Percentiles rank a stretch among this genome's conserved stretches.
Evolutionary conservation across 371 early-diverging fungal species (phyloP).

Genomic region (Mycotypha africana): DNA sequence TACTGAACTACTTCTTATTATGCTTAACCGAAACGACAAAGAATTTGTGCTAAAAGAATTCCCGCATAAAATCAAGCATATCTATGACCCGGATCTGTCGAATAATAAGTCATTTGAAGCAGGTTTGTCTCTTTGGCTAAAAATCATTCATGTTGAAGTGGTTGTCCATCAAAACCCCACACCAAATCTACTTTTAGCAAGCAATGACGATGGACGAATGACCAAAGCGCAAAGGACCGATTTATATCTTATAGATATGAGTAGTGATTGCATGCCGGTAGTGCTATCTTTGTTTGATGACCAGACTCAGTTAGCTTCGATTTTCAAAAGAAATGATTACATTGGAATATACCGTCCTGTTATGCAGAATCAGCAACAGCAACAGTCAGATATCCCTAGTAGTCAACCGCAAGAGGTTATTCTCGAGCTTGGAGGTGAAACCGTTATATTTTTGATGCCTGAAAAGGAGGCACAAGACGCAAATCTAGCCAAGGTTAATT

Average conservation of each 20-base stretch:
- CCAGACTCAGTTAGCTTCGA: conserved; percentile 16
- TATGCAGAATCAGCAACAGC: neutral
- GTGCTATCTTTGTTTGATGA: conserved; percentile 30
- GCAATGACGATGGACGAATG: conserved; percentile 1
- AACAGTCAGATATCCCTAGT: too few relatives aligned
- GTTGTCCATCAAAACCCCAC: conserved; percentile 10
- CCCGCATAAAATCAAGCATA: conserved; percentile 8
- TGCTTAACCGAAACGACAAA: conserved; percentile 19
- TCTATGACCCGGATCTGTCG: neutral
- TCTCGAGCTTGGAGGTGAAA: conserved; percentile 24
- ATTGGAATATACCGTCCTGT: conserved; percentile 22
- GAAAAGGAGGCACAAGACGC: conserved; percentile 35
- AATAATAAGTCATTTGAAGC: neutral
- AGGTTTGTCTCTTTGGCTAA: conserved; percentile 26
- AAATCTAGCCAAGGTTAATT: conserved; percentile 15
- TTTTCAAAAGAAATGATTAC: conserved; percentile 31
- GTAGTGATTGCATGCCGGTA: conserved; percentile 19
- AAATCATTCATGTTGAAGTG: conserved; percentile 29
- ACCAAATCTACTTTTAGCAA: neutral
- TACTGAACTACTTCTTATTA: conserved; percentile 25
- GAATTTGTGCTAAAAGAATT: conserved; percentile 25
- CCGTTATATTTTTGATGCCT: conserved; percentile 35
- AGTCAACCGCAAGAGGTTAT: conserved; percentile 8
- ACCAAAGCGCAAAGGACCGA: conserved; percentile 17
- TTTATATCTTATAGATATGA: conserved; percentile 30